Base-by-base conservation (phyloP, 257 asterid species). In the Solanum ossicruentum region DNA sequence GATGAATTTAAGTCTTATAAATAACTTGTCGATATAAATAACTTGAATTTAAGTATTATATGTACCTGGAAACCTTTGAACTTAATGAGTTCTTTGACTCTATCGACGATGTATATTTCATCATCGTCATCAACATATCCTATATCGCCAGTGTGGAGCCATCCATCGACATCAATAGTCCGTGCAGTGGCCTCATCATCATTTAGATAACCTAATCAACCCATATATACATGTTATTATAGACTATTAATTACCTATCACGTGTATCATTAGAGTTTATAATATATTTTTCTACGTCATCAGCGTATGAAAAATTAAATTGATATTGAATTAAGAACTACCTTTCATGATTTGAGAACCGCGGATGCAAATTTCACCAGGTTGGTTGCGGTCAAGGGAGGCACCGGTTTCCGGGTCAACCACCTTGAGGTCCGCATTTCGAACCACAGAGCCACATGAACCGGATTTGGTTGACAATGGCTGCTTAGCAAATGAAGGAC, bases 131-230 rank as follows among this genome's bases (percentile, higher is more conserved):
- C 90, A 4, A 90, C 90, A 58, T 67, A 88, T 9, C 95, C 98
- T 0, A 95, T 92, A 88, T 95, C 98, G 1, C 98, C 98, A 1
- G 98, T 95, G 39, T 95, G 98, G 54, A 95, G 93, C 98, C 98
- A 95, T 4, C 98, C 98, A 8, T 95, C 97, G n/a, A 90, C 90
- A n/a, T 95, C 98, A 7, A 95, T 79, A 57, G 98, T 95, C 63
- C 93, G 89, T 10, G 98, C 97, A 1, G 98, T 95, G 0, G 98
- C 95, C 89, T 94, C 98, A 0, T 87, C 90, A 83, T 95, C 96
- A 72, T 95, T 92, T 84, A 95, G 84, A 78, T 95, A 95, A n/a
- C 92, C 96, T 93, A 12, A 45, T 43, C 11, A 23, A 82, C 60
- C 32, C 39, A 82, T 26, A 21, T 6, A 51, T 20, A 71, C 20